phyloP scores from a whole-genome alignment of 169 alveolate genomes.

The Sarcocystis neurona region DNA sequence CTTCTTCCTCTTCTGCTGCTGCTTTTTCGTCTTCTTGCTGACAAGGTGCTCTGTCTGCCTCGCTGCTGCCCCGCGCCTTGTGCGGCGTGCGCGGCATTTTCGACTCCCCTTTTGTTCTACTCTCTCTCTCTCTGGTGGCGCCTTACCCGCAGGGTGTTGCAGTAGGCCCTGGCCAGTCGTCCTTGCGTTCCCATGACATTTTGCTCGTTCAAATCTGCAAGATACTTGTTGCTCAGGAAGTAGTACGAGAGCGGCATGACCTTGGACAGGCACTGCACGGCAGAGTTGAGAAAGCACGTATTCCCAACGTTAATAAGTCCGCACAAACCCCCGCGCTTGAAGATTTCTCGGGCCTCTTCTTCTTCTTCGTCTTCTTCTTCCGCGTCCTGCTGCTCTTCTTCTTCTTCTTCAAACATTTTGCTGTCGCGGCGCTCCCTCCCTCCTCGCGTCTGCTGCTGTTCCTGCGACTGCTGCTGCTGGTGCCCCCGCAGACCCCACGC shows the following conservation, averaged over 20 bases:
- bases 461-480: not conserved
- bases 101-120: too few species aligned
- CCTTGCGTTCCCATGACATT: slow-evolving; percentile 55
- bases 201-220: slow-evolving; percentile 32
- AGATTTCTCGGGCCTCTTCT: not conserved
- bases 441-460: not conserved
- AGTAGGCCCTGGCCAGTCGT: slow-evolving; percentile 39
- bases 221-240: slow-evolving; percentile 34
- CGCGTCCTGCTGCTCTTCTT: not conserved
- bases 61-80: too few species aligned
- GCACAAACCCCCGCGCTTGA: slow-evolving; percentile 56
- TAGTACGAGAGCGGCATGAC: slow-evolving; percentile 44
- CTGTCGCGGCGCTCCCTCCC: not conserved
- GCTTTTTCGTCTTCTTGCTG: too few species aligned
- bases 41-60: too few species aligned
- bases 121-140: slow-evolving; percentile 20
- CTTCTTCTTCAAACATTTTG: not conserved
- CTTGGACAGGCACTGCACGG: slow-evolving; percentile 79
- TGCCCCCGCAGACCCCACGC: not conserved
- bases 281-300: slow-evolving; percentile 83
- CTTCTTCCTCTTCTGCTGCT: too few species aligned
- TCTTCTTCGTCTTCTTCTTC: not conserved
- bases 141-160: slow-evolving; percentile 33
- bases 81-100: too few species aligned
- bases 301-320: slow-evolving; percentile 77